phyloP scores from a whole-genome alignment of 2,329 filamentous ascomycete genomes.

The Diaporthe batatas region DNA sequence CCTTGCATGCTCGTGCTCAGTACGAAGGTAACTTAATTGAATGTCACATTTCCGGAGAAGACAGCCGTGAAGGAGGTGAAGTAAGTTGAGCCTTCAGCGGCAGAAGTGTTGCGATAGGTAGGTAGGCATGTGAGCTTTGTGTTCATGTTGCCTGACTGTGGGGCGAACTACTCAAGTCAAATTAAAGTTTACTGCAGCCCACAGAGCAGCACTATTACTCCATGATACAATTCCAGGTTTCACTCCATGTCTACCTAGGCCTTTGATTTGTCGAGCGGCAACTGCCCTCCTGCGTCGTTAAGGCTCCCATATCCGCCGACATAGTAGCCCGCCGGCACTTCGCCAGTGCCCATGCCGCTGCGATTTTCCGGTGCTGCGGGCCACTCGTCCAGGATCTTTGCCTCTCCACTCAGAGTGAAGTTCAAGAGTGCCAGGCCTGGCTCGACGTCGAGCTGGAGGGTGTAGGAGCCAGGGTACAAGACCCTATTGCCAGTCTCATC shows the following conservation, averaged over 20 bases:
- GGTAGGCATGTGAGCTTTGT: not conserved
- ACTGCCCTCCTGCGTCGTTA: conserved; percentile 24
- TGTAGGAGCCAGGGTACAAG: conserved; percentile 67
- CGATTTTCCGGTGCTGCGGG: conserved; percentile 43
- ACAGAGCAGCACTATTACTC: not conserved
- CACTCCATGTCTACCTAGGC: not conserved
- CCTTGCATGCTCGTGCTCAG: not conserved
- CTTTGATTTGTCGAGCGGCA: conserved; percentile 3
- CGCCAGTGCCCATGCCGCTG: conserved; percentile 10
- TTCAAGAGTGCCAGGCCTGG: conserved; percentile 55
- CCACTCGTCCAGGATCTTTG: conserved; percentile 56
- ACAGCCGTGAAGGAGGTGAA: conserved; percentile 2
- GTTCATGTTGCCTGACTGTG: not conserved
- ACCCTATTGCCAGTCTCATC: conserved; percentile 64
- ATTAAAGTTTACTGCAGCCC: not conserved
- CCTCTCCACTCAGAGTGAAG: conserved; percentile 61
- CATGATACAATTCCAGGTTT: conserved; percentile 20
- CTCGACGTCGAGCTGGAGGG: conserved; percentile 58
- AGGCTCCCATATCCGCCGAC: conserved; percentile 38
- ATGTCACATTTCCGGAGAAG: not conserved
- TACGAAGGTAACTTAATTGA: not conserved
- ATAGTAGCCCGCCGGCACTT: conserved; percentile 35
- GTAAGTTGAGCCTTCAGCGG: conserved; percentile 11
- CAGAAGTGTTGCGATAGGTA: conserved; percentile 4
- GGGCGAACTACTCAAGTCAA: not conserved